Evolutionary conservation across 441 rosid species (phyloP), one percentile per base, ranked within the genome.

Genomic region (Bruguiera hainesii): DNA sequence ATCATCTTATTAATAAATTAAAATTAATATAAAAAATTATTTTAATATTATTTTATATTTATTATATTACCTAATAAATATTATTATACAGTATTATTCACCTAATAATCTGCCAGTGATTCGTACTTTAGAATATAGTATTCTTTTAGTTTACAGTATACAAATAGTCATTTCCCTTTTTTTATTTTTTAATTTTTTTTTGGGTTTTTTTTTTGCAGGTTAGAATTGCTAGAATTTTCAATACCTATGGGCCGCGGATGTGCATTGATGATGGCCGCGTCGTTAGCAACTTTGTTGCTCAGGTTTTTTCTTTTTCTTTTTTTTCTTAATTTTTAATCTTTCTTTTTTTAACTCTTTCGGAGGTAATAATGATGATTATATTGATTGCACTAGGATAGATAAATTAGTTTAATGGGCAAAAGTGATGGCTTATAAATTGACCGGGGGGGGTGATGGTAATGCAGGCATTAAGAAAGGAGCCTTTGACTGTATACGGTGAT

Each of bases 231-330:
- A 81, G 97, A 66, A 93, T 93, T 66, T 93, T 93, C 73, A 93
- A 93, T 74, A 93, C 98, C 0, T 93, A 93, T 29, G 98, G 97
- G 6, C 98, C 98, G 28, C 82, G 97, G 23, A 93, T 93, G 97
- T 88, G 97, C 85, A 90, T 93, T 7, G 96, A 93, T 57, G 96
- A 93, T 49, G 97, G 98, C 61, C 93, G 98, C 61, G 97, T 93
- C 35, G 98, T 93, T 64, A 93, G 98, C 73, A 93, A 93, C 71
- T 93, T 93, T 64, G 98, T 93, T 74, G 97, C 98, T 23, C 97
- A 93, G 97, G 98, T 90, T 2, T 4, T 25, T 0, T n/a, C 0
- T n/a, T 3, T 19, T 7, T 58, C 13, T 15, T 10, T n/a, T 2
- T 7, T 11, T 56, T 8, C 20, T 37, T n/a, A 3, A 26, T 7